These are phyloP conservation scores for Pilatotrama ljubarskyi DNA, from an alignment of 768 basidiomycete species.

Conservation along the genomic window DNA sequence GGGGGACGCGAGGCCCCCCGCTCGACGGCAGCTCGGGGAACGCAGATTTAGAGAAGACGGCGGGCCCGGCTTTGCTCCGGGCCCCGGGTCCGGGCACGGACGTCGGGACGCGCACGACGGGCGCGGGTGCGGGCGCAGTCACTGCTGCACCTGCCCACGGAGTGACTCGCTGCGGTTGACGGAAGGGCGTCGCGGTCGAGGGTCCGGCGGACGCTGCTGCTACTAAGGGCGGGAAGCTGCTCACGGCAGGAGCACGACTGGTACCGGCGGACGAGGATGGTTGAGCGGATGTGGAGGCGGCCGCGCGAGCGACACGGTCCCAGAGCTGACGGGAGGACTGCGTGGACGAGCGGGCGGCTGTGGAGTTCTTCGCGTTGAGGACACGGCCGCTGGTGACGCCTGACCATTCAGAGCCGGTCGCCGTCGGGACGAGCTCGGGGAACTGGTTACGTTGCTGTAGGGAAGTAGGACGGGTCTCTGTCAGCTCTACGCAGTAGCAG, in stretches of 20 bases:
- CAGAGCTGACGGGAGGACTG: slow-evolving; percentile 68
- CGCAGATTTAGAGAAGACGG: slow-evolving; percentile 48
- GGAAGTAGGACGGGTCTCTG: not conserved
- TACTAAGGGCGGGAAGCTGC: slow-evolving; percentile 35
- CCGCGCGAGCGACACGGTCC: slow-evolving; percentile 88
- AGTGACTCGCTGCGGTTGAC: slow-evolving; percentile 52
- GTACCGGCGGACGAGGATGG: slow-evolving; percentile 31
- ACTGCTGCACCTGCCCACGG: slow-evolving; percentile 50
- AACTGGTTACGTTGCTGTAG: slow-evolving; percentile 80
- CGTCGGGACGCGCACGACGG: slow-evolving; percentile 29
- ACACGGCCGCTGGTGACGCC: slow-evolving; percentile 81
- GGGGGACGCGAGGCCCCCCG: slow-evolving; percentile 37
- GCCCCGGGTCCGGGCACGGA: slow-evolving; percentile 30
- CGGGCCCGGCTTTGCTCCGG: slow-evolving; percentile 36
- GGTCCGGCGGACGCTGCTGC: not conserved
- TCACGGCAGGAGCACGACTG: slow-evolving; percentile 19
- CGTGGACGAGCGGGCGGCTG: slow-evolving; percentile 55
- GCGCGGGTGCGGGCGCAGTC: slow-evolving; percentile 34
- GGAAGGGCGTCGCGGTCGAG: slow-evolving; percentile 29
- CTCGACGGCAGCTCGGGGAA: slow-evolving; percentile 73
- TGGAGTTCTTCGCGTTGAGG: slow-evolving; percentile 79
- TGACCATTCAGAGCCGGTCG: slow-evolving; percentile 67
- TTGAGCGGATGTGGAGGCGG: slow-evolving; percentile 45
- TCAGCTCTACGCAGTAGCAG: not conserved
- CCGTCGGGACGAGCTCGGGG: slow-evolving; percentile 67